Conservation (phyloP, 306 rosid species). For the Rubus idaeus region DNA sequence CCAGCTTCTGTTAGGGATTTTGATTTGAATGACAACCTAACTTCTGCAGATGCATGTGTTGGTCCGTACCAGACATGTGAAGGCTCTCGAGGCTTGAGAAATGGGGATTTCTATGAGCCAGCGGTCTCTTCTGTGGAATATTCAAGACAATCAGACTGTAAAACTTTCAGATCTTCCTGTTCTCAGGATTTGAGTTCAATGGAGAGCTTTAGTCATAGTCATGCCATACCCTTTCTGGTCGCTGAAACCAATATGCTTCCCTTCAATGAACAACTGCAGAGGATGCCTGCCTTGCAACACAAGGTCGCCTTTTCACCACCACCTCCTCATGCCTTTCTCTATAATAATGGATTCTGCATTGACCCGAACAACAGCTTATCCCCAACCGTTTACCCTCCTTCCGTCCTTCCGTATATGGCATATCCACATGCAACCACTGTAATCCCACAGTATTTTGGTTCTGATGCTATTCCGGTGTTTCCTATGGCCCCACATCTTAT, state of each 20-base stretch:
- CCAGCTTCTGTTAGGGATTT: slow-evolving; percentile 33
- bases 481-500: slow-evolving; percentile 11
- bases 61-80: slow-evolving; percentile 8
- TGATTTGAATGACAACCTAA: slow-evolving; percentile 36
- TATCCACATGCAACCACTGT: slow-evolving; percentile 26
- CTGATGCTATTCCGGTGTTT: slow-evolving; percentile 25
- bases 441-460: slow-evolving; percentile 27
- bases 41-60: slow-evolving; percentile 13
- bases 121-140: slow-evolving; percentile 22
- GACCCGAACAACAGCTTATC: slow-evolving; percentile 30
- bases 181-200: slow-evolving; percentile 22
- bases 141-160: slow-evolving; percentile 17
- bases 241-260: slow-evolving; percentile 24
- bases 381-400: slow-evolving; percentile 13
- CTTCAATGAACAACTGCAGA: slow-evolving; percentile 29
- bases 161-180: slow-evolving; percentile 20
- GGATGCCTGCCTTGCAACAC: slow-evolving; percentile 24
- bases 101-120: neutral
- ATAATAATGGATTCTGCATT: slow-evolving; percentile 25
- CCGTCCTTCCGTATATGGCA: slow-evolving; percentile 19
- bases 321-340: slow-evolving; percentile 21
- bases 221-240: slow-evolving; percentile 25
- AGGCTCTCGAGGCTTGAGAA: slow-evolving; percentile 15
- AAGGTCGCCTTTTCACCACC: slow-evolving; percentile 19
- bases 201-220: slow-evolving; percentile 14